Conservation (phyloP, 176 grass and related monocot genomes). For the Aegilops sharonensis region DNA sequence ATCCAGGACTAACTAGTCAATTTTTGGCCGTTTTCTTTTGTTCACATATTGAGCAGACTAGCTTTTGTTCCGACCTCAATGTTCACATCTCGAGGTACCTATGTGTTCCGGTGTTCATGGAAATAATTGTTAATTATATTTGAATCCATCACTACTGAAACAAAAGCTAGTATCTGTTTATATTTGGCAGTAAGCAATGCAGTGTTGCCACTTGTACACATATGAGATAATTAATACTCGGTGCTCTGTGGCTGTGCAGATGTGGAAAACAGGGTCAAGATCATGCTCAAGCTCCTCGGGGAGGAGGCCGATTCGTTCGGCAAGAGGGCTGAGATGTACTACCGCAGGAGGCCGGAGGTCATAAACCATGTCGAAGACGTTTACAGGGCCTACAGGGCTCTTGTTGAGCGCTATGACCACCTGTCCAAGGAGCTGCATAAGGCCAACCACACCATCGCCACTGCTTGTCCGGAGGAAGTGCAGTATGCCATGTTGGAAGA, state of each 20-base stretch:
- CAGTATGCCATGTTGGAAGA: slow-evolving; percentile 64
- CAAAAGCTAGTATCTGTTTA: neutral
- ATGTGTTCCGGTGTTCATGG: neutral
- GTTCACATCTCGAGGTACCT: neutral
- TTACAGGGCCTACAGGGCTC: slow-evolving; percentile 75
- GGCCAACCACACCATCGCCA: slow-evolving; percentile 78
- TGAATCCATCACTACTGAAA: too few relatives aligned
- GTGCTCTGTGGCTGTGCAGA: slow-evolving; percentile 53
- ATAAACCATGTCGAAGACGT: slow-evolving; percentile 72
- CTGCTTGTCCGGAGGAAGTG: slow-evolving; percentile 65
- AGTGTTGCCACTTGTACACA: too few relatives aligned
- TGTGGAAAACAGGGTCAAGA: slow-evolving; percentile 71
- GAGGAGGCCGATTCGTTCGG: slow-evolving; percentile 84
- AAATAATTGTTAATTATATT: neutral
- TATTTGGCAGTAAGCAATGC: neutral
- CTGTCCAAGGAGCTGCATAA: slow-evolving; percentile 78
- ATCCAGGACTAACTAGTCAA: neutral
- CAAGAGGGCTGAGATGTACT: slow-evolving; percentile 79
- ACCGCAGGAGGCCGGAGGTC: slow-evolving; percentile 58
- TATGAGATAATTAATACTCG: neutral
- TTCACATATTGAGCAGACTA: too few relatives aligned
- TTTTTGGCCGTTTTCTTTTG: too few relatives aligned
- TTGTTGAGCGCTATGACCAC: slow-evolving; percentile 82
- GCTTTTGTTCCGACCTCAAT: neutral
- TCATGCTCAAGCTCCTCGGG: slow-evolving; percentile 81